Evolutionary conservation across 2,329 filamentous ascomycete genomes (phyloP), one percentile per base, ranked within the genome.

Genomic region (Ceratocystis diversiconidia): DNA sequence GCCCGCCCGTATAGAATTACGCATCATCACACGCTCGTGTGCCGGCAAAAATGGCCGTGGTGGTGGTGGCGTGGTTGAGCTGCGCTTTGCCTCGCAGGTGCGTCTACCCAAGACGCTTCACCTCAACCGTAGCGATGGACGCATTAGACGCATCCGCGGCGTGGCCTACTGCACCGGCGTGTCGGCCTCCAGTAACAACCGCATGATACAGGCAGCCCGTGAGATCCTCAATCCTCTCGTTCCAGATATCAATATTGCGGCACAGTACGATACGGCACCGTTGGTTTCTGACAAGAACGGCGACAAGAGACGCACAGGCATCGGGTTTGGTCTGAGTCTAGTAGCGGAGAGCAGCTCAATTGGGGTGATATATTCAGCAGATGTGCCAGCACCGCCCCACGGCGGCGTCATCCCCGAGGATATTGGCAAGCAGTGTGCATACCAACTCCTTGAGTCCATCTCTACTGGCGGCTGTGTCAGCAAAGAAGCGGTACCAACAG

Each of bases 121-220:
- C 75, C 77, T 96, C 65, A 82, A 87, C 73, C 81, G 95, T 70
- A 88, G 84, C 69, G 85, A 92, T 0, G 94, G 94, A 6, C 81
- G 89, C 65, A 87, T 99, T 71, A 92, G 91, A 81, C 85, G 86
- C 70, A 88, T 99, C 70, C 83, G 92, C 66, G 94, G 94, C 67
- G 94, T 99, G 55, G 92, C 94, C 61, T 99, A 97, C 76, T 88
- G 89, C 65, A 91, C 90, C 0, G 94, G 95, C 60, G 92, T 97
- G 0, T 89, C 89, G 10, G 92, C 89, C 0, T 91, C 88, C 62
- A 96, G 96, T 74, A 99, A 97, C 73, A 89, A 88, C 68, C 83
- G 94, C 69, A 95, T 96, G 89, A 99, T 97, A 72, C 89, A 96
- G 72, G 84, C 88, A 1, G 91, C 92, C 10, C 82, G 92, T 70